Percentiles rank a stretch among this genome's conserved stretches.
These are phyloP conservation scores for Licmophora abbreviata DNA, from an alignment of 108 stramenopile genomes.

Conservation along the genomic window DNA sequence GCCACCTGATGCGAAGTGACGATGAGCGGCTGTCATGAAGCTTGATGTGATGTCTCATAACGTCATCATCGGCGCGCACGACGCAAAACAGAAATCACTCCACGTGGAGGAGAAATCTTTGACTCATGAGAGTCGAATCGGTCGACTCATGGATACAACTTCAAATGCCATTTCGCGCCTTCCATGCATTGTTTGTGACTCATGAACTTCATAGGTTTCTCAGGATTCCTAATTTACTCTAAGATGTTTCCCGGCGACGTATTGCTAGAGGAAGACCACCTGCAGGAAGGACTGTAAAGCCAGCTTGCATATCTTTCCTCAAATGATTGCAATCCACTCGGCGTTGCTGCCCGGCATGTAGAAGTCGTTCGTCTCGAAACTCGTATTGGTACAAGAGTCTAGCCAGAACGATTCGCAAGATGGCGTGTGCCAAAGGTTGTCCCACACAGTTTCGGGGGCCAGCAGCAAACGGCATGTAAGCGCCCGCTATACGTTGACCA, in stretches of 20 bases:
- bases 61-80: too few species aligned
- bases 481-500: conserved; percentile 50
- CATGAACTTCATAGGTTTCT: too few species aligned
- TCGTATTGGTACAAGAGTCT: conserved; percentile 46
- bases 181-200: too few species aligned
- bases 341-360: not conserved
- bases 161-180: too few species aligned
- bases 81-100: too few species aligned
- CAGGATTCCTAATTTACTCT: not conserved
- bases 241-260: too few species aligned
- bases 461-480: conserved; percentile 87
- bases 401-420: conserved; percentile 72
- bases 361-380: conserved; percentile 44
- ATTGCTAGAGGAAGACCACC: conserved; percentile 57
- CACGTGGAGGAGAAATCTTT: too few species aligned
- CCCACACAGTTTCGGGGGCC: conserved; percentile 91
- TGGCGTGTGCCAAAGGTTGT: conserved; percentile 83
- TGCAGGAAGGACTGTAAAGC: conserved; percentile 88
- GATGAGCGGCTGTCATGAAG: too few species aligned
- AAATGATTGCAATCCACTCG: conserved; percentile 15
- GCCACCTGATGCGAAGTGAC: too few species aligned
- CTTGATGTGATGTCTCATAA: too few species aligned
- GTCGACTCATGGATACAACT: too few species aligned
- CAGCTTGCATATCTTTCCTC: conserved; percentile 91
- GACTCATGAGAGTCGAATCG: too few species aligned